Percentiles rank a stretch among this genome's conserved stretches.
Evolutionary conservation across 129 eudicot species (phyloP).

Genomic region (Flaveria sonorensis): DNA sequence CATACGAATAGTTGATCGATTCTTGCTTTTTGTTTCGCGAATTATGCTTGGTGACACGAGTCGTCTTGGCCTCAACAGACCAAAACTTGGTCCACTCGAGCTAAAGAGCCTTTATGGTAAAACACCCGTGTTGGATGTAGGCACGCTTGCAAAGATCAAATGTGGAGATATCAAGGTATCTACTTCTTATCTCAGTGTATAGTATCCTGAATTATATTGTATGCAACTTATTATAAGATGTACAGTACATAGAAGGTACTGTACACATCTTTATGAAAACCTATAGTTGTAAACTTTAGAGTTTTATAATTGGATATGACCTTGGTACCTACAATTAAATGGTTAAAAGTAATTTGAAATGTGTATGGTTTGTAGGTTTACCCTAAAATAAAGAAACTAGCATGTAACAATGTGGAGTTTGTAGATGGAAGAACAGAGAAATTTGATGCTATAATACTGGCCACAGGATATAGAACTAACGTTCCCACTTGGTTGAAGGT

Average conservation of each 20-base stretch:
- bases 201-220: not conserved
- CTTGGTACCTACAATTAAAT: not conserved
- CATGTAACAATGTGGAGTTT: constrained; percentile 46
- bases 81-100: constrained; percentile 60
- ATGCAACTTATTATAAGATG: not conserved
- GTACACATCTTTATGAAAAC: not conserved
- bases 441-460: constrained; percentile 58
- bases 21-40: constrained; percentile 55
- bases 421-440: constrained; percentile 53
- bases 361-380: constrained; percentile 42
- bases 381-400: constrained; percentile 53
- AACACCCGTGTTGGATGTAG: constrained; percentile 67
- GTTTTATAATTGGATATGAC: not conserved
- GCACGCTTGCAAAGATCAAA: constrained; percentile 59
- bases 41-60: constrained; percentile 50
- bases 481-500: constrained; percentile 69
- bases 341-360: not conserved
- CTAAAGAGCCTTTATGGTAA: constrained; percentile 50
- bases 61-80: constrained; percentile 50
- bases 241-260: not conserved
- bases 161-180: constrained; percentile 52
- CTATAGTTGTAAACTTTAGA: not conserved
- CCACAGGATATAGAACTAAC: constrained; percentile 60
- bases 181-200: not conserved
- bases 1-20: constrained; percentile 45